A percentile compares a stretch with the other conserved stretches of the same genome.
Conservation (phyloP, 2,329 filamentous ascomycete genomes). For the Alternaria conjuncta region DNA sequence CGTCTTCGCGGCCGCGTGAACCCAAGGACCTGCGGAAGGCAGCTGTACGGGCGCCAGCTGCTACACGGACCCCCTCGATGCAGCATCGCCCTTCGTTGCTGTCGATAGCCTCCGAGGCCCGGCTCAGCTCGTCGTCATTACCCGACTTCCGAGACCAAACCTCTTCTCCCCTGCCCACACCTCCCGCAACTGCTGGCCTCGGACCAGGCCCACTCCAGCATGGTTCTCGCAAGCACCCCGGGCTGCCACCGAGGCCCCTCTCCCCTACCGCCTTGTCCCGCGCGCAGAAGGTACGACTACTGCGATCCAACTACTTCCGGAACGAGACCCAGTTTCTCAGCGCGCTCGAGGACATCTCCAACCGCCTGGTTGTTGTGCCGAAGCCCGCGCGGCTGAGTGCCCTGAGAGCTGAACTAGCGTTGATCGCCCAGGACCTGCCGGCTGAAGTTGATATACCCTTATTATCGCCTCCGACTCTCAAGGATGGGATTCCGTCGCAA, state of each 20-base stretch:
- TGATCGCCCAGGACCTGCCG: conserved; percentile 81
- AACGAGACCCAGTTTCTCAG: conserved; percentile 81
- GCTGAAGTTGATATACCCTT: conserved; percentile 84
- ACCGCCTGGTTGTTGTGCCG: conserved; percentile 80
- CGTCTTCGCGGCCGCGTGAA: conserved; percentile 38
- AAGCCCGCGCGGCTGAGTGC: conserved; percentile 83
- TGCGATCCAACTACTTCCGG: conserved; percentile 83
- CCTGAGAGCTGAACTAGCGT: conserved; percentile 77
- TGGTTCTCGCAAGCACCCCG: conserved; percentile 58
- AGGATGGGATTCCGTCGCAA: conserved; percentile 74
- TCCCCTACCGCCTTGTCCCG: conserved; percentile 68
- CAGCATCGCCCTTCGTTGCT: conserved; percentile 57
- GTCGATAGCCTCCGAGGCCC: conserved; percentile 64
- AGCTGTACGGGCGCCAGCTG: conserved; percentile 28
- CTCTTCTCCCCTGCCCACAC: conserved; percentile 45
- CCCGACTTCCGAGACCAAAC: conserved; percentile 65
- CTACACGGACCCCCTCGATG: conserved; percentile 33
- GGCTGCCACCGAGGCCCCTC: conserved; percentile 62
- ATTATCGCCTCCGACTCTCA: conserved; percentile 76
- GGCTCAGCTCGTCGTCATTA: conserved; percentile 71
- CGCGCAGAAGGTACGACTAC: conserved; percentile 71
- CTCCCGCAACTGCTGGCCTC: conserved; percentile 50
- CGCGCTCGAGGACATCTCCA: conserved; percentile 83
- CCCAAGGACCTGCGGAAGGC: conserved; percentile 40
- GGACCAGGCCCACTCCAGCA: conserved; percentile 45